Percentiles rank a stretch among this genome's conserved stretches.
These are phyloP conservation scores for Cunninghamia lanceolata DNA, from an alignment of 75 land plant genomes.

Conservation along the genomic window DNA sequence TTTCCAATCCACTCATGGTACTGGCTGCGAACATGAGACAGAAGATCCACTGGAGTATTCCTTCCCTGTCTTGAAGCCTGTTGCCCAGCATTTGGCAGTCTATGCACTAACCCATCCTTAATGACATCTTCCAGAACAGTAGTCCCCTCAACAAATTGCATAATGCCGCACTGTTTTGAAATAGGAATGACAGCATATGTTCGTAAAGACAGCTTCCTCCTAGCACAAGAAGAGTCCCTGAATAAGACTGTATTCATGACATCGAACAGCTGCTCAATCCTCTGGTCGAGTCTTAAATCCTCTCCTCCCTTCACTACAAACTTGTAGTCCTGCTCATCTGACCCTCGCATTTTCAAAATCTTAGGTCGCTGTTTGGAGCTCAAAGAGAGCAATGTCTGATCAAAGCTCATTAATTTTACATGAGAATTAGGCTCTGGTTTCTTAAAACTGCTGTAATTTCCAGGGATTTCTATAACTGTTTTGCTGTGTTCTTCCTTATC, in stretches of 20 bases:
- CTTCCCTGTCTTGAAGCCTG: constrained; percentile 13
- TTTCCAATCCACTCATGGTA: constrained; percentile 41
- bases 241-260: constrained; percentile 41
- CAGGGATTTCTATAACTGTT: constrained; percentile 35
- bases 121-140: constrained; percentile 41
- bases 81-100: constrained; percentile 9
- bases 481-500: constrained; percentile 8
- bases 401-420: constrained; percentile 40
- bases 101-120: constrained; percentile 37
- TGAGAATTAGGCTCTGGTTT: constrained; percentile 24
- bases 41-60: constrained; percentile 15
- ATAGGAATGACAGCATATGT: constrained; percentile 51
- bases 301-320: constrained; percentile 57
- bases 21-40: constrained; percentile 17
- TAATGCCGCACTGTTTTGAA: constrained; percentile 44
- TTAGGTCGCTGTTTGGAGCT: constrained; percentile 56
- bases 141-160: constrained; percentile 57
- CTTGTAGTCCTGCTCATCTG: constrained; percentile 51
- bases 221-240: constrained; percentile 33
- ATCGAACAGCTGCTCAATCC: constrained; percentile 54
- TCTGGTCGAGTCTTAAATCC: constrained; percentile 49
- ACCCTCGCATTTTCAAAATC: constrained; percentile 51
- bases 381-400: constrained; percentile 33
- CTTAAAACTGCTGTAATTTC: constrained; percentile 30
- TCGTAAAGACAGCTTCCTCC: constrained; percentile 30